A percentile compares a stretch with the other conserved stretches of the same genome.
These are phyloP conservation scores for Blastocladiella britannica DNA, from an alignment of 192 early-diverging fungal genomes.

Conservation along the genomic window DNA sequence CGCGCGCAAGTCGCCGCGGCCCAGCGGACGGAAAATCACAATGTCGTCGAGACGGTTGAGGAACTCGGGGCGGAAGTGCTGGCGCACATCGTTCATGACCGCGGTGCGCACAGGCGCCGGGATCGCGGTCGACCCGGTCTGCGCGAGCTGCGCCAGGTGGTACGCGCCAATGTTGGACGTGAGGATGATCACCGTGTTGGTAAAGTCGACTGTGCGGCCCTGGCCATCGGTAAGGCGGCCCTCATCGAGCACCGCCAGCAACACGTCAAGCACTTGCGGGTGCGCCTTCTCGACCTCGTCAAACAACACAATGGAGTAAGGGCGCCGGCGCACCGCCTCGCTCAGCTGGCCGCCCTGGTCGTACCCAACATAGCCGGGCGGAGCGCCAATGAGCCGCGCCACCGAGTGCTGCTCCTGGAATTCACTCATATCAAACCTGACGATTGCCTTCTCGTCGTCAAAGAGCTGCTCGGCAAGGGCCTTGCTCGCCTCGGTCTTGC, in stretches of 20 bases:
- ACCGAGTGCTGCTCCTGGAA: slow-evolving; percentile 85
- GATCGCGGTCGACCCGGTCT: slow-evolving; percentile 12
- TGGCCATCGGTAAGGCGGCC: slow-evolving; percentile 86
- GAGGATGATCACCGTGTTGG: slow-evolving; percentile 87
- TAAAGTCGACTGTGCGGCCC: slow-evolving; percentile 81
- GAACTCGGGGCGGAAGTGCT: slow-evolving; percentile 76
- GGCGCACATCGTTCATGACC: slow-evolving; percentile 68
- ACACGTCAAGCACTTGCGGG: slow-evolving; percentile 49
- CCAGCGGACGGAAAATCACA: slow-evolving; percentile 61
- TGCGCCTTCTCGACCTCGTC: slow-evolving; percentile 99
- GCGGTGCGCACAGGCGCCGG: slow-evolving; percentile 17
- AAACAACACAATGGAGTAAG: slow-evolving; percentile 84
- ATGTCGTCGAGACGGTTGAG: slow-evolving; percentile 92
- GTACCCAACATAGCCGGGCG: slow-evolving; percentile 91
- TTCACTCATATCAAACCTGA: slow-evolving; percentile 98
- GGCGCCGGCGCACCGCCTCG: slow-evolving; percentile 71
- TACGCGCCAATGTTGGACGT: slow-evolving; percentile 71
- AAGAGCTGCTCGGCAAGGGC: slow-evolving; percentile 71
- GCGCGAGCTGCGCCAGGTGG: slow-evolving; percentile 23
- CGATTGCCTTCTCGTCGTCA: slow-evolving; percentile 85
- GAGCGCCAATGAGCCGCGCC: slow-evolving; percentile 76
- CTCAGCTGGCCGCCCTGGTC: slow-evolving; percentile 93
- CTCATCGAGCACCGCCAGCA: slow-evolving; percentile 79
- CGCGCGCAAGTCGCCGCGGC: slow-evolving; percentile 30
- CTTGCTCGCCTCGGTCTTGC: slow-evolving; percentile 73